Percentiles rank a stretch among this genome's conserved stretches.
phyloP scores from a whole-genome alignment of 192 early-diverging fungal genomes.

The Kappamyces sp. region DNA sequence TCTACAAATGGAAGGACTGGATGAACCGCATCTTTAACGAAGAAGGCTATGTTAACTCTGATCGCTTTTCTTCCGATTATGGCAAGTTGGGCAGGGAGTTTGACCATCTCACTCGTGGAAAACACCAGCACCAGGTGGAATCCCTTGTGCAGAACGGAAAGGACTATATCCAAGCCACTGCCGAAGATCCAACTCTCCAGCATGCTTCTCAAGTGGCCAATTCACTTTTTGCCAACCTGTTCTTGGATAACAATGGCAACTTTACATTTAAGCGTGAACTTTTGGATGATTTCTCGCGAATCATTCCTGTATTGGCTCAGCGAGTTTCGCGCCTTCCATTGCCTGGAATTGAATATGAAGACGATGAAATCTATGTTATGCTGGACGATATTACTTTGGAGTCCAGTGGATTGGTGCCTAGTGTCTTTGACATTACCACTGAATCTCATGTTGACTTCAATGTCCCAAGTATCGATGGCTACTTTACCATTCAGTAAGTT shows the following conservation, averaged over 20 bases:
- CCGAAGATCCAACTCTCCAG: constrained; percentile 30
- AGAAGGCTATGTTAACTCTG: constrained; percentile 25
- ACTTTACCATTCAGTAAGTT: no score
- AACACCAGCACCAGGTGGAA: constrained; percentile 27
- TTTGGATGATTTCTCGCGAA: constrained; percentile 38
- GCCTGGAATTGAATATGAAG: constrained; percentile 41
- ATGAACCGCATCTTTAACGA: constrained; percentile 22
- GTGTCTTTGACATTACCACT: no score
- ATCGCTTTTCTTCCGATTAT: constrained; percentile 23
- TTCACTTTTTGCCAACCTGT: constrained; percentile 34
- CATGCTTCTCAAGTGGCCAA: constrained; percentile 29
- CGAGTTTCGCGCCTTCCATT: constrained; percentile 46
- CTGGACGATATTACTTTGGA: constrained; percentile 33
- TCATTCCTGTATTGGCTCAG: constrained; percentile 36
- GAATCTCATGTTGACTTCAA: no score
- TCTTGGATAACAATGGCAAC: constrained; percentile 43
- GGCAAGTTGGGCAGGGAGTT: constrained; percentile 23
- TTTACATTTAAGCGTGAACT: constrained; percentile 49
- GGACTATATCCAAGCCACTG: constrained; percentile 27
- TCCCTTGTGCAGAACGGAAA: constrained; percentile 26
- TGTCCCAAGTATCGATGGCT: no score
- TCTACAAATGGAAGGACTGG: constrained; percentile 14
- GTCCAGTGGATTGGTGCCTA: constrained; percentile 8
- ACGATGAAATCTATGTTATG: constrained; percentile 29
- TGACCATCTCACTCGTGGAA: constrained; percentile 26